A percentile compares a stretch with the other conserved stretches of the same genome.
phyloP scores from a whole-genome alignment of 306 rosid genomes.

The Ceratonia siliqua region DNA sequence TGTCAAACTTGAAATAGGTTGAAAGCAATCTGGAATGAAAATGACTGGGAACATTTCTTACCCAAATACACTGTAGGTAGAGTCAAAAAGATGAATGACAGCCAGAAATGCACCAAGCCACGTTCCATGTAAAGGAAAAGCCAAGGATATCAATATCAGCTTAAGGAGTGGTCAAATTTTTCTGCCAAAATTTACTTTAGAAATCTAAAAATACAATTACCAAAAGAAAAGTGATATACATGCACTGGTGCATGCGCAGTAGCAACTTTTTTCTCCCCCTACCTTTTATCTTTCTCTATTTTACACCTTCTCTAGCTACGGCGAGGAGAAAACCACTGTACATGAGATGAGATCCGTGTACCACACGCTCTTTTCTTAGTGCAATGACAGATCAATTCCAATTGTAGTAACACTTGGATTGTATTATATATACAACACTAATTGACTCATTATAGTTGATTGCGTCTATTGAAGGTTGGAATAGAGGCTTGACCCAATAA shows the following conservation, averaged over 20 bases:
- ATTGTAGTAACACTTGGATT: not conserved
- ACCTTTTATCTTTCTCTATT: not conserved
- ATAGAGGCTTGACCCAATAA: not conserved
- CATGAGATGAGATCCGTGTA: not conserved
- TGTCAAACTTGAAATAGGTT: not conserved
- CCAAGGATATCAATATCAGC: constrained; percentile 42
- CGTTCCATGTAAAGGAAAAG: constrained; percentile 53
- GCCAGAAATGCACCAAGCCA: constrained; percentile 43
- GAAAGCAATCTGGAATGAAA: not conserved
- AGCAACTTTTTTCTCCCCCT: not conserved
- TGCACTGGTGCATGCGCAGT: constrained; percentile 19
- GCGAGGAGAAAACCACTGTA: not conserved
- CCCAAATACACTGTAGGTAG: constrained; percentile 79
- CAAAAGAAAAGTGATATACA: constrained; percentile 39
- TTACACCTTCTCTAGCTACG: not conserved
- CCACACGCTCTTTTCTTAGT: constrained; percentile 21
- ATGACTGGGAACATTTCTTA: constrained; percentile 43
- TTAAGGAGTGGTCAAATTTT: constrained; percentile 38
- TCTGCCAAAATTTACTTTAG: constrained; percentile 26
- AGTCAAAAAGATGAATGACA: constrained; percentile 33
- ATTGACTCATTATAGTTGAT: not conserved
- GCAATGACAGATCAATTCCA: not conserved
- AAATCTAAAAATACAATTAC: constrained; percentile 2
- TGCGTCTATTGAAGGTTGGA: not conserved
- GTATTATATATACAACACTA: not conserved